Conservation (phyloP, 2,329 filamentous ascomycete species). For the Lachnellula willkommii region DNA sequence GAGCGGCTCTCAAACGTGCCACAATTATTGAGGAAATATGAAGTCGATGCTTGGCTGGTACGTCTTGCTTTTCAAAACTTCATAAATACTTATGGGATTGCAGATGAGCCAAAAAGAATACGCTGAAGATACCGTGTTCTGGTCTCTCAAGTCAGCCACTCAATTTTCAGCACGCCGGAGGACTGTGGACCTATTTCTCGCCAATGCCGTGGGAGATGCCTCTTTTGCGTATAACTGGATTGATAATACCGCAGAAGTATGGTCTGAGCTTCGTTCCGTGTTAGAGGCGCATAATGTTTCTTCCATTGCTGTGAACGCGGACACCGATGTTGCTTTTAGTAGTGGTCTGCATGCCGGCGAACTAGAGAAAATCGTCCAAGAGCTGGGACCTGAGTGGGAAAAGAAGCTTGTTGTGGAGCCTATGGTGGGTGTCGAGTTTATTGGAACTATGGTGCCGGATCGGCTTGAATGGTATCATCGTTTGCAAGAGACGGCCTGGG, state of each 20-base stretch:
- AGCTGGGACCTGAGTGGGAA: conserved; percentile 37
- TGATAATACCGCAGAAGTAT: conserved; percentile 42
- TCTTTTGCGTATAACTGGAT: conserved; percentile 38
- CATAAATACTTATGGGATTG: not conserved
- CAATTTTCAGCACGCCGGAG: conserved; percentile 46
- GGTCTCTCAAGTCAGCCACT: conserved; percentile 42
- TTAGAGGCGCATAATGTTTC: conserved; percentile 35
- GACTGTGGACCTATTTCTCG: conserved; percentile 46
- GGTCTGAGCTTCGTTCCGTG: conserved; percentile 36
- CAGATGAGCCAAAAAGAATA: conserved; percentile 48
- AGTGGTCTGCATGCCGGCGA: conserved; percentile 46
- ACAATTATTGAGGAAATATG: conserved; percentile 39
- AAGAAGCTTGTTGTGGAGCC: conserved; percentile 38
- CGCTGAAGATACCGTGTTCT: conserved; percentile 47
- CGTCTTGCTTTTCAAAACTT: conserved; percentile 10
- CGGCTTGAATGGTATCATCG: conserved; percentile 40
- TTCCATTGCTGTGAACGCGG: conserved; percentile 41
- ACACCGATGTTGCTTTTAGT: conserved; percentile 42
- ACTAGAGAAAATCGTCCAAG: conserved; percentile 32
- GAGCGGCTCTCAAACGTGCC: conserved; percentile 40
- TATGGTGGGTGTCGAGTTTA: conserved; percentile 42
- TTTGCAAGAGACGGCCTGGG: conserved; percentile 48
- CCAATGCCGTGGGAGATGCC: conserved; percentile 31
- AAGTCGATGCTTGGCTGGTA: conserved; percentile 45
- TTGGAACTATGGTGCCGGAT: conserved; percentile 39